Evolutionary conservation across 164 flowering plant genomes (phyloP).

Genomic region (Kalanchoe fedtschenkoi): DNA sequence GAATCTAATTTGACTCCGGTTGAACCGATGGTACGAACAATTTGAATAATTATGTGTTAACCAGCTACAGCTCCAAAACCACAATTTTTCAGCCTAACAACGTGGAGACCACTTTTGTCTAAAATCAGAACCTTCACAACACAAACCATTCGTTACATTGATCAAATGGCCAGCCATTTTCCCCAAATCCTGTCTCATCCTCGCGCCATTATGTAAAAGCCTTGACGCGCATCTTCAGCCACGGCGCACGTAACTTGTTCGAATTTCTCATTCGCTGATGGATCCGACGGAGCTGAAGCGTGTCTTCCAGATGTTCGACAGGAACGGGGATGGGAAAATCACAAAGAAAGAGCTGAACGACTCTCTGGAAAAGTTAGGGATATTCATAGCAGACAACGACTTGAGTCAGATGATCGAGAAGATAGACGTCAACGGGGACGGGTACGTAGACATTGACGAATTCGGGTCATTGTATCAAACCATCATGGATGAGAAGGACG

Average conservation of each 20-base stretch:
- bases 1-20: too few species aligned
- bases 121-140: too few species aligned
- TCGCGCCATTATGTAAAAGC: too few species aligned
- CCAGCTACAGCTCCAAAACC: background rate
- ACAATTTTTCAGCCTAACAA: background rate
- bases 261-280: slow-evolving; percentile 5
- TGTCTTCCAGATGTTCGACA: slow-evolving; percentile 33
- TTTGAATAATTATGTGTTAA: background rate
- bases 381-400: slow-evolving; percentile 22
- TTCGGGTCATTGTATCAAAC: slow-evolving; percentile 24
- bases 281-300: slow-evolving; percentile 22
- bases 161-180: too few species aligned
- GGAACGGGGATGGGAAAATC: slow-evolving; percentile 27
- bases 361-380: slow-evolving; percentile 22
- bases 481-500: slow-evolving; percentile 28
- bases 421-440: slow-evolving; percentile 30
- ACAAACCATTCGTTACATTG: too few species aligned
- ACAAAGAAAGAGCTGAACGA: slow-evolving; percentile 26
- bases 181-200: too few species aligned
- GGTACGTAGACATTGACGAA: slow-evolving; percentile 27
- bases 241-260: background rate
- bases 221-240: too few species aligned
- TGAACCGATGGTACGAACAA: too few species aligned
- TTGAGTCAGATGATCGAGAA: slow-evolving; percentile 27
- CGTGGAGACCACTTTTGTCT: background rate